Evolutionary conservation across 2,329 filamentous ascomycete species (phyloP).

Genomic region (Teratosphaeria viscida): DNA sequence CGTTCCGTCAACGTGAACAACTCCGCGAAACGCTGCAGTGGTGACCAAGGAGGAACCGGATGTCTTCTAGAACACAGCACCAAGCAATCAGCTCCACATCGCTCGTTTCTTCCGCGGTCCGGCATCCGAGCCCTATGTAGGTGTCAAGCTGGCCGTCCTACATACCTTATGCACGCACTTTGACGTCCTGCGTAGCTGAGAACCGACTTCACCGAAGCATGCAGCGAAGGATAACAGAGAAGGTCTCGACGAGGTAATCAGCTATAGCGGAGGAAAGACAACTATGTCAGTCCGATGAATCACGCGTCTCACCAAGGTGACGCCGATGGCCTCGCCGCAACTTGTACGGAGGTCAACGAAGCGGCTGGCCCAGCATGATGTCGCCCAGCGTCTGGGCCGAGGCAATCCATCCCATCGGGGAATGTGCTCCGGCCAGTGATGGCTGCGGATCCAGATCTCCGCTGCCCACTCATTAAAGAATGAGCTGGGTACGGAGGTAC

Average conservation of each 20-base stretch:
- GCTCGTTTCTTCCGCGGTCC: not conserved
- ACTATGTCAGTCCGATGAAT: not conserved
- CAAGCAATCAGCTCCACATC: not conserved
- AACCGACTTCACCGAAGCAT: not conserved
- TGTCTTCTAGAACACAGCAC: not conserved
- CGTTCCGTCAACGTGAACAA: not conserved
- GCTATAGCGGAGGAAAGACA: not conserved
- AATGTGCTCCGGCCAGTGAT: not conserved
- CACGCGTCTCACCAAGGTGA: not conserved
- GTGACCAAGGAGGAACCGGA: not conserved
- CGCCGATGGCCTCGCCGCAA: not conserved
- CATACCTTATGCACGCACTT: not conserved
- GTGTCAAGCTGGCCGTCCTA: not conserved
- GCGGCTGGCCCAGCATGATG: not conserved
- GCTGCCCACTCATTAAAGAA: not conserved
- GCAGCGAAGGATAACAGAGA: not conserved
- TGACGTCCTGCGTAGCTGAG: not conserved
- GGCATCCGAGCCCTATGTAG: not conserved
- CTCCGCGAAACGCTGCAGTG: not conserved
- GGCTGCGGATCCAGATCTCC: not conserved
- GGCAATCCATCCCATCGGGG: not conserved
- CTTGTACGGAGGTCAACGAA: not conserved
- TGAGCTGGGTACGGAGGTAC: not conserved
- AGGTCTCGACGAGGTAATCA: not conserved
- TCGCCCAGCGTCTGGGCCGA: not conserved